Base-by-base conservation (phyloP, 2,329 filamentous ascomycete species). In the Neofusicoccum laricinum region DNA sequence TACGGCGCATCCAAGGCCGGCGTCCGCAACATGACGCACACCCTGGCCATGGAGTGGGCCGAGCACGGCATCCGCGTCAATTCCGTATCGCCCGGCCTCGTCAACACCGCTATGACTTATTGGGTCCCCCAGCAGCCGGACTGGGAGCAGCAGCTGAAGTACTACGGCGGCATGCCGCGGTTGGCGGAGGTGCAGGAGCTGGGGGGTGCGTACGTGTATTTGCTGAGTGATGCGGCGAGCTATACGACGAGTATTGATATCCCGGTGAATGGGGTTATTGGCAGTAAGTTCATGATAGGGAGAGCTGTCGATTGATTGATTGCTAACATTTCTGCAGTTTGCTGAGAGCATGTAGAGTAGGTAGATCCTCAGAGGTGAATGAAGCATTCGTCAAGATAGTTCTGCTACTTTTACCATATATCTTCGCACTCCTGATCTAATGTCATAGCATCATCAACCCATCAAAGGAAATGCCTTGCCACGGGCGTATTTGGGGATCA, bases 131-230 rank as follows among this genome's bases (percentile, higher is more conserved):
- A 78, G n/a, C 76, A 78, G 15, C 80, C 82, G 0, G 84, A 86
- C 69, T 86, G 83, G 84, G 81, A 83, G 64, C 74, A 79, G 66
- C 82, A 86, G 74, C 79, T 86, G 75, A 81, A 84, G 72, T 85
- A 86, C 69, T 86, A 86, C 68, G 82, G 84, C 2, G 84, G 84
- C 2, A 85, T 86, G 77, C 83, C 83, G 11, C 74, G 84, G 32
- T 68, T 86, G 41, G 84, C 84, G 0, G 78, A 82, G 53, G 80
- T 82, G 0, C 78, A 83, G 67, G 84, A 86, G 71, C 72, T 86
- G 2, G 83, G 83, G 1, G 83, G 84, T 14, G 84, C 84, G 0
- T 86, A 86, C 67, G 82, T 86, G 4, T 86, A 86, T 67, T 70
- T 86, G 64, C 70, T 86, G n/a, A 82, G 78, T 64, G 84, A 86